These are phyloP conservation scores for Tribonema minus DNA, from an alignment of 108 stramenopile species.

Conservation along the genomic window DNA sequence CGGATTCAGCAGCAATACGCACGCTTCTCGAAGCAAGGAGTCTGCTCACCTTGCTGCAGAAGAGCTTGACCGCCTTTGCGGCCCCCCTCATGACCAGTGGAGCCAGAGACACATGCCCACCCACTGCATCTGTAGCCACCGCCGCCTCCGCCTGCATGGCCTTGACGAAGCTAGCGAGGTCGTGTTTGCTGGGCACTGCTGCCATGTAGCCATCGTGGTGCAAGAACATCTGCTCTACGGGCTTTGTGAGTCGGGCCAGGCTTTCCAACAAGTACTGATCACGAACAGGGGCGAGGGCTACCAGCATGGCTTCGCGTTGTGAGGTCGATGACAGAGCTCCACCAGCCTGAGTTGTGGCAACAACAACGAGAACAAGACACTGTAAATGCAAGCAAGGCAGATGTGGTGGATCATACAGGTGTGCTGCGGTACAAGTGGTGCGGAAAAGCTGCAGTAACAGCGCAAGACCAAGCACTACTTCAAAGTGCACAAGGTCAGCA, in stretches of 20 bases:
- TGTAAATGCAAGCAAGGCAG: too few species aligned
- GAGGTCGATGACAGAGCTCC: background rate
- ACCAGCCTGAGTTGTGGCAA: background rate
- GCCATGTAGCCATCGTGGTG: constrained; percentile 40
- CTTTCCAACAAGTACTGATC: constrained; percentile 19
- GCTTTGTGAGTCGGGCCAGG: constrained; percentile 20
- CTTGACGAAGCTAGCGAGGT: constrained; percentile 15
- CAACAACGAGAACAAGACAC: too few species aligned
- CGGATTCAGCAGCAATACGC: too few species aligned
- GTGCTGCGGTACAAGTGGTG: background rate
- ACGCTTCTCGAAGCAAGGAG: too few species aligned
- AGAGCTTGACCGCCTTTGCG: constrained; percentile 32
- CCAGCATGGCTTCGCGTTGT: constrained; percentile 1
- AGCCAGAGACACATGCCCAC: constrained; percentile 1
- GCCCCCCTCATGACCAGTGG: constrained; percentile 24
- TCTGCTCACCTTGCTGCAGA: constrained; percentile 22
- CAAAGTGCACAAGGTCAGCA: too few species aligned
- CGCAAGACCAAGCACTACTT: background rate
- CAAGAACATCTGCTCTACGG: constrained; percentile 42
- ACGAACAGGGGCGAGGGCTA: constrained; percentile 15
- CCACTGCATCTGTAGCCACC: background rate
- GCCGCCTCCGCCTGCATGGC: constrained; percentile 31
- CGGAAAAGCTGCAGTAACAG: background rate
- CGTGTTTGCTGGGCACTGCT: constrained; percentile 43
- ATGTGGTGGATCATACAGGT: background rate